Conservation (phyloP, 257 asterid genomes). For the Solanum boliviense region DNA sequence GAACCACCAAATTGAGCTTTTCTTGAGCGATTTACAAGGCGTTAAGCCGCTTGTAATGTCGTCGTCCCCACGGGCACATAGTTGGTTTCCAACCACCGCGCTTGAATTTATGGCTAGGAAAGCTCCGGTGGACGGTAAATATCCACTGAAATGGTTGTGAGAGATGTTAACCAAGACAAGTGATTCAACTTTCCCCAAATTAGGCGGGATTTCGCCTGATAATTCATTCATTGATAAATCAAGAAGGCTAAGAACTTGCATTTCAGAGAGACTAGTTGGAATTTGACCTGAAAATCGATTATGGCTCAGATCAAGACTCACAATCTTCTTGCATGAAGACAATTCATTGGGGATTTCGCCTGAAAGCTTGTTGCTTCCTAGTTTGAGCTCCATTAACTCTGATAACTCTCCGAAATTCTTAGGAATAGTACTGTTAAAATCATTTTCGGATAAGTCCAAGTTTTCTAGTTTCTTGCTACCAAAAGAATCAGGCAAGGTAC, state of each 20-base stretch:
- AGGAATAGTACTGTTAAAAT: slow-evolving; percentile 47
- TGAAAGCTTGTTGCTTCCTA: slow-evolving; percentile 37
- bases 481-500: slow-evolving; percentile 39
- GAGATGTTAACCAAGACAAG: slow-evolving; percentile 66
- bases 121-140: slow-evolving; percentile 60
- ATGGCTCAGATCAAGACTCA: slow-evolving; percentile 50
- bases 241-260: slow-evolving; percentile 76
- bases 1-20: slow-evolving; percentile 37
- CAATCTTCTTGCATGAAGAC: slow-evolving; percentile 59
- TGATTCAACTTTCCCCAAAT: slow-evolving; percentile 52
- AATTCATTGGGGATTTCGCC: slow-evolving; percentile 57
- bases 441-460: slow-evolving; percentile 54
- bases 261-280: slow-evolving; percentile 41
- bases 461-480: slow-evolving; percentile 54
- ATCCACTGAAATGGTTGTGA: slow-evolving; percentile 53
- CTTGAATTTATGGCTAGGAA: slow-evolving; percentile 52
- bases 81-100: slow-evolving; percentile 45
- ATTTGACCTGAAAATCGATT: slow-evolving; percentile 49
- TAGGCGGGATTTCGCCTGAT: slow-evolving; percentile 46
- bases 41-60: slow-evolving; percentile 33
- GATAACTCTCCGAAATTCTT: slow-evolving; percentile 28
- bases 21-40: slow-evolving; percentile 27
- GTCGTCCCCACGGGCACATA: slow-evolving; percentile 33
- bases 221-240: slow-evolving; percentile 56
- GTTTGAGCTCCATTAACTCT: slow-evolving; percentile 40